phyloP scores from a whole-genome alignment of 2,329 filamentous ascomycete genomes.

The Scedosporium minutisporum region DNA sequence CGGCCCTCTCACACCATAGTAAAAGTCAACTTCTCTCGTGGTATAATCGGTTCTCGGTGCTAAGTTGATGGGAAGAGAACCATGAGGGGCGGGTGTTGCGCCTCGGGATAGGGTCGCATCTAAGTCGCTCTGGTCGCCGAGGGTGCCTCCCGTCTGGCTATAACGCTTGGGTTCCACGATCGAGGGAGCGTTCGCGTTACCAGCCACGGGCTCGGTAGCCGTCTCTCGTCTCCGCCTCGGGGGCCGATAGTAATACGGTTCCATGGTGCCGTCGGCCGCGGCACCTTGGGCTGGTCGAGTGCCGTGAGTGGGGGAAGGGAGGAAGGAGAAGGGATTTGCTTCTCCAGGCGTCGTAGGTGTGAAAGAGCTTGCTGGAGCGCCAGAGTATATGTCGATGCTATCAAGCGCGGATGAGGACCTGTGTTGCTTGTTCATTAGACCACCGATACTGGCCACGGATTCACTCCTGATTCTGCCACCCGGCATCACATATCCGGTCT shows the following conservation, averaged over 20 bases:
- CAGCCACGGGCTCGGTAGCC: constrained; percentile 26
- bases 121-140: constrained; percentile 28
- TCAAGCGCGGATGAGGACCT: constrained; percentile 48
- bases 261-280: constrained; percentile 52
- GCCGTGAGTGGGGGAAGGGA: constrained; percentile 45
- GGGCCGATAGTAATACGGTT: constrained; percentile 63
- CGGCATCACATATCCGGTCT: constrained; percentile 46
- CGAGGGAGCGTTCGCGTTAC: constrained; percentile 21
- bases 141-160: constrained; percentile 23
- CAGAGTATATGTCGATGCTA: constrained; percentile 35
- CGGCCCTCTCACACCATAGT: constrained; percentile 85
- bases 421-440: constrained; percentile 30
- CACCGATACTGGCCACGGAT: constrained; percentile 49
- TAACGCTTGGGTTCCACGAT: constrained; percentile 24
- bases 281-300: constrained; percentile 35
- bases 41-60: constrained; percentile 72
- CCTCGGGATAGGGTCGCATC: constrained; percentile 32
- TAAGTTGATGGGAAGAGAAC: constrained; percentile 28
- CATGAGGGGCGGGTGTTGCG: constrained; percentile 32
- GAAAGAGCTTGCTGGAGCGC: constrained; percentile 47
- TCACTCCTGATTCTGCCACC: constrained; percentile 49
- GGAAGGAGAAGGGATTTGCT: constrained; percentile 61
- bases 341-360: constrained; percentile 66
- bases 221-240: constrained; percentile 63
- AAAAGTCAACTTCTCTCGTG: constrained; percentile 91